Evolutionary conservation across 1,139 yeast species (phyloP), one percentile per base, ranked within the genome.

Genomic region (Zygosaccharomyces pseudobailii): DNA sequence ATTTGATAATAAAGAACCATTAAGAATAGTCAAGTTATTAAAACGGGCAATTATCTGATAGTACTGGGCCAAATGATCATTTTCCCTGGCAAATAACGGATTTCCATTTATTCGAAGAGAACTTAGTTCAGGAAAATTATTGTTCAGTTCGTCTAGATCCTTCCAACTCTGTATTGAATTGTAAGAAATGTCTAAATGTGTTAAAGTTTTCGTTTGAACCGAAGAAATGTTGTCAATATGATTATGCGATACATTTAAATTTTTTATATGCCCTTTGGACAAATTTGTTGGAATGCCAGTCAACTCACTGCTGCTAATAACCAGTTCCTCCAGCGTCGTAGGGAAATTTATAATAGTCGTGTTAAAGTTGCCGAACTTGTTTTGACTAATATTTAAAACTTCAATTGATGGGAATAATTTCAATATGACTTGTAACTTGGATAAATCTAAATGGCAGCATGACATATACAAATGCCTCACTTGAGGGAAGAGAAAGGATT

Each of bases 31-130:
- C 0, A 82, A 44, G 0, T 54, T 49, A 1, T 62, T 61, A 8
- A 80, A 66, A 31, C 90, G 66, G 0, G 82, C 82, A 19, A 86
- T 71, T 4, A 79, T 56, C 39, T 71, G 70, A 27, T 55, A 55
- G 32, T 53, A 49, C n/a, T 9, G 31, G 30, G 47, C 49, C 4
- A 70, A 57, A 3, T 73, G 69, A 58, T 68, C 65, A 42, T 68
- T 73, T 44, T 74, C 73, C 3, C 65, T 40, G 9, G 17, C 19
- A 50, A 73, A 72, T 1, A 84, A 35, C 0, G 87, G 83, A 54
- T 84, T 84, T 4, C 70, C 70, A 47, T 73, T 73, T 21, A 85
- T 67, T 37, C 80, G 69, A 1, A 84, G 59, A 6, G 73, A 68
- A 1, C 49, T 45, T 4, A 85, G 57, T 6, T 64, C 53, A 0